A percentile compares a stretch with the other conserved stretches of the same genome.
phyloP scores from a whole-genome alignment of 345 rosid genomes.

The Capsella bursapastoris region DNA sequence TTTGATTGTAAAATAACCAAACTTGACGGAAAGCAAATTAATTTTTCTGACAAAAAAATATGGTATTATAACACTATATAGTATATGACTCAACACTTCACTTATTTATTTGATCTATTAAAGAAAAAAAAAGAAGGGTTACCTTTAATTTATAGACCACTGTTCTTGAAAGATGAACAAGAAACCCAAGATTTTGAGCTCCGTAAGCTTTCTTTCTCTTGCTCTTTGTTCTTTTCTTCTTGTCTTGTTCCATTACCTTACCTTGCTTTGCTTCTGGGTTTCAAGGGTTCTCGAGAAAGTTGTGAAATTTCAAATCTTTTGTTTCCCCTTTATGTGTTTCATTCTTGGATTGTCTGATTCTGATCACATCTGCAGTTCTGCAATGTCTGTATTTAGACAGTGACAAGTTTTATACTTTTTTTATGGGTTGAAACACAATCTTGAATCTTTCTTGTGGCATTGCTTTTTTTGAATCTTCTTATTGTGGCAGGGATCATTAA shows the following conservation, averaged over 20 bases:
- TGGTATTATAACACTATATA: constrained; percentile 15
- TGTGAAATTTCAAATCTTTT: background rate
- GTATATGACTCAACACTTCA: background rate
- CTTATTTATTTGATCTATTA: background rate
- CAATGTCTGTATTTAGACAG: constrained; percentile 1
- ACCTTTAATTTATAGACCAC: background rate
- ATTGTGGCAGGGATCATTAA: constrained; percentile 42
- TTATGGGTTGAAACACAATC: background rate
- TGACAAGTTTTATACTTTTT: background rate
- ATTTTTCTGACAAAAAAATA: background rate
- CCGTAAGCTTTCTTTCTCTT: constrained; percentile 27
- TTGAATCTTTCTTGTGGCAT: constrained; percentile 12
- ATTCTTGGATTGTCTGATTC: background rate
- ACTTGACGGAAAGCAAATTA: constrained; percentile 4
- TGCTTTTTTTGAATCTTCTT: background rate
- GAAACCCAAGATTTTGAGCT: constrained; percentile 40
- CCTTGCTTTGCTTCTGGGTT: constrained; percentile 9
- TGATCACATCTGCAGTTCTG: background rate
- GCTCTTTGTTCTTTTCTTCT: background rate
- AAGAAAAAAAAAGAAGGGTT: no score
- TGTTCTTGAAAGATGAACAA: constrained; percentile 34
- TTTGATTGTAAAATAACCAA: constrained; percentile 19
- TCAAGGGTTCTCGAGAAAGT: background rate
- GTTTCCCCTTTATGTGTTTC: background rate
- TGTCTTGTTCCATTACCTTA: background rate